Percentiles rank a stretch among this genome's conserved stretches.
phyloP scores from a whole-genome alignment of 768 basidiomycete genomes.

The Pleurotus salmoneostramineus region DNA sequence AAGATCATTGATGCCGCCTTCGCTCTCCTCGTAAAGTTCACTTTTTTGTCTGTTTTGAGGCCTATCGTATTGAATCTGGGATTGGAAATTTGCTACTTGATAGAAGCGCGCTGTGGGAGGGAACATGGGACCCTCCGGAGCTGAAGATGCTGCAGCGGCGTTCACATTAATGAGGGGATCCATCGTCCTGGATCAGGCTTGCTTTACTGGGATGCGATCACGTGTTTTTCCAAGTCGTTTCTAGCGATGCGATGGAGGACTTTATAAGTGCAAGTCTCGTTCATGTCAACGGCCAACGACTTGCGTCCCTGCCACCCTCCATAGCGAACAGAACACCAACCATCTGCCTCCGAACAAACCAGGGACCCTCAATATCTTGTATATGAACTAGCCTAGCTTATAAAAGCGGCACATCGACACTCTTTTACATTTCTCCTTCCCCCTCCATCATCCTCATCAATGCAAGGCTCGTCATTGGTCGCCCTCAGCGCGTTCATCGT shows the following conservation, averaged over 20 bases:
- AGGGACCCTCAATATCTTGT: not conserved
- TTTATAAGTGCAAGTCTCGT: not conserved
- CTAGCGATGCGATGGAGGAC: not conserved
- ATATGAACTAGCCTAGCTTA: conserved; percentile 1
- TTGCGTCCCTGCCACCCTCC: not conserved
- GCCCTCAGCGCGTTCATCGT: conserved; percentile 33
- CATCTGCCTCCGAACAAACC: not conserved
- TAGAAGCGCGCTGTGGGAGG: too few species aligned
- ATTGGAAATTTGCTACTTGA: too few species aligned
- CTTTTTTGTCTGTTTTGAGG: too few species aligned
- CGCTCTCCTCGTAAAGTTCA: too few species aligned
- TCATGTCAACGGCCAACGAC: not conserved
- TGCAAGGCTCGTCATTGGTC: conserved; percentile 23
- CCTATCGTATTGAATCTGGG: too few species aligned
- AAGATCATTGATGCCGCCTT: too few species aligned
- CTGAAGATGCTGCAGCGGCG: not conserved
- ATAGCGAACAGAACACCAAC: not conserved
- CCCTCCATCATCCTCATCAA: not conserved
- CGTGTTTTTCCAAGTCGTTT: not conserved
- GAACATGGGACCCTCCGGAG: too few species aligned
- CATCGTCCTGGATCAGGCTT: not conserved
- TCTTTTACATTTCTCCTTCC: not conserved
- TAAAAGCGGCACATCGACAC: not conserved
- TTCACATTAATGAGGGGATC: not conserved
- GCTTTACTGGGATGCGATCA: conserved; percentile 4